Conservation (phyloP, 1,139 yeast species). For the Pichia norvegensis region DNA sequence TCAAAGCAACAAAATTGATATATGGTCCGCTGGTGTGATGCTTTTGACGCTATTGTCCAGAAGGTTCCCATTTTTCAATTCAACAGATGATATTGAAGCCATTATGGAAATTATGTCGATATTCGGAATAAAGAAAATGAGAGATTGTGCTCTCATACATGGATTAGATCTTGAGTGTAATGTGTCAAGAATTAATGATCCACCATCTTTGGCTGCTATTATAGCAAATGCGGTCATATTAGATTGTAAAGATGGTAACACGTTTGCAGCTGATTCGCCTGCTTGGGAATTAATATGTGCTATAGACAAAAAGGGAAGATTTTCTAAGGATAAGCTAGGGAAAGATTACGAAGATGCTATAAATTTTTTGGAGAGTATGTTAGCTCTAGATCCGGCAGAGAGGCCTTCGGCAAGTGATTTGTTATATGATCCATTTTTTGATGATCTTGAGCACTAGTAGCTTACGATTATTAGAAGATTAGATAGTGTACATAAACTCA, state of each 20-base stretch:
- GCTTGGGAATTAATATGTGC: constrained; percentile 29
- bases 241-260: constrained; percentile 28
- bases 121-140: constrained; percentile 71
- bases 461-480: too few species aligned
- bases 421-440: constrained; percentile 48
- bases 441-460: constrained; percentile 4
- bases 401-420: constrained; percentile 52
- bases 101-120: constrained; percentile 75
- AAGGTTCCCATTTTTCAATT: constrained; percentile 80
- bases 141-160: constrained; percentile 73
- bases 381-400: constrained; percentile 50
- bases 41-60: constrained; percentile 63
- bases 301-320: constrained; percentile 25
- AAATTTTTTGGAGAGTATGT: constrained; percentile 45
- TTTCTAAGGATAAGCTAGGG: constrained; percentile 20
- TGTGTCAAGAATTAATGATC: constrained; percentile 36
- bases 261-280: constrained; percentile 31
- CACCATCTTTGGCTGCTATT: constrained; percentile 29
- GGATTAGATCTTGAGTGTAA: constrained; percentile 81
- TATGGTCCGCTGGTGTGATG: constrained; percentile 91
- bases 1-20: constrained; percentile 74
- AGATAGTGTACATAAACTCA: too few species aligned
- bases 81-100: constrained; percentile 90
- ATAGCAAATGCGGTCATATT: constrained; percentile 32
- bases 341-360: constrained; percentile 34